phyloP scores from a whole-genome alignment of 2,329 filamentous ascomycete species.

The Macroventuria anomochaeta region DNA sequence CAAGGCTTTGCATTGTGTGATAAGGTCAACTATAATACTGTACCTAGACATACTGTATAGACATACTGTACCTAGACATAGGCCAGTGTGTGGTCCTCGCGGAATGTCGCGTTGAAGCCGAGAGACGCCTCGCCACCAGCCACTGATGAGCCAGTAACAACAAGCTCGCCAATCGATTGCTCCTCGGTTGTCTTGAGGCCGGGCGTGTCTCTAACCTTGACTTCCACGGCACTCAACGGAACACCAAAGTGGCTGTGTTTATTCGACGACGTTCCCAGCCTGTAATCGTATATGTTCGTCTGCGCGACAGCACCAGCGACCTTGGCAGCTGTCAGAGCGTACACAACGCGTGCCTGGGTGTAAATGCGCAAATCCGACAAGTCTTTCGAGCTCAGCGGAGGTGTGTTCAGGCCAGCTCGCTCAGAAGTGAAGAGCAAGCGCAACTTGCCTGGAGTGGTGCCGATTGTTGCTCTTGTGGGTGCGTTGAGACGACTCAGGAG shows the following conservation, averaged over 20 bases:
- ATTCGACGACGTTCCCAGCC: conserved; percentile 53
- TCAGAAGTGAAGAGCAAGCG: conserved; percentile 83
- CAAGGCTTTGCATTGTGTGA: too few species aligned
- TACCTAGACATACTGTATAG: too few species aligned
- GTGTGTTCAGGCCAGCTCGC: conserved; percentile 66
- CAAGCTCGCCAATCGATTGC: conserved; percentile 62
- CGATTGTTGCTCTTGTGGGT: conserved; percentile 64
- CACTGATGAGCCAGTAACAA: conserved; percentile 76
- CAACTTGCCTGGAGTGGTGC: conserved; percentile 72
- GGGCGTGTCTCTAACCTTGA: conserved; percentile 71
- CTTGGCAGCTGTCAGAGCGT: conserved; percentile 79
- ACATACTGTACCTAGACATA: too few species aligned
- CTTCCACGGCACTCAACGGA: conserved; percentile 79
- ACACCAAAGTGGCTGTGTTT: conserved; percentile 76
- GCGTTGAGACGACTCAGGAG: conserved; percentile 68
- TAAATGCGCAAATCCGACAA: conserved; percentile 84
- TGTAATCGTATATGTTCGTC: conserved; percentile 87
- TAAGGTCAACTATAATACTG: too few species aligned
- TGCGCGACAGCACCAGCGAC: conserved; percentile 92
- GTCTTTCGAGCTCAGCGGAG: conserved; percentile 70
- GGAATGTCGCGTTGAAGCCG: conserved; percentile 59
- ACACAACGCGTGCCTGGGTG: conserved; percentile 79
- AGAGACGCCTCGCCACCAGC: conserved; percentile 69
- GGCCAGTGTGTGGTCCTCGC: conserved; percentile 75
- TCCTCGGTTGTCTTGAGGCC: conserved; percentile 69